phyloP scores from a whole-genome alignment of 495 filamentous ascomycete genomes.

The Hyphodiscus hymeniophilus region DNA sequence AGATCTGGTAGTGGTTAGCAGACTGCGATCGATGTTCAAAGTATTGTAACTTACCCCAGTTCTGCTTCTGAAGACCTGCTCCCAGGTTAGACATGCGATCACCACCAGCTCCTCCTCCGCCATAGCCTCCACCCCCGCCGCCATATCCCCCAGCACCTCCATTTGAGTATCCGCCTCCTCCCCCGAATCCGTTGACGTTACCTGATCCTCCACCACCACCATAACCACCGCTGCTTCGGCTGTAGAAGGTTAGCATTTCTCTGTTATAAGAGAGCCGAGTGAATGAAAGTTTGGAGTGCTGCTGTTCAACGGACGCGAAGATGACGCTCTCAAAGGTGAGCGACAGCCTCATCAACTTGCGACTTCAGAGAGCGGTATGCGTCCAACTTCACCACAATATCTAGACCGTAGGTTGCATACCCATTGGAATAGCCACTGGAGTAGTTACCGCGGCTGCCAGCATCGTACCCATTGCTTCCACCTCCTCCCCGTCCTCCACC shows the following conservation, averaged over 20 bases:
- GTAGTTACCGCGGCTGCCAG: conserved; percentile 16
- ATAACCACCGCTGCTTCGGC: conserved; percentile 6
- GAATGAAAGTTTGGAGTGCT: conserved; percentile 5
- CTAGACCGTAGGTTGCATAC: conserved; percentile 24
- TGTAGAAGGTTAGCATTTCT: conserved; percentile 2
- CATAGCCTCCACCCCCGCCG: conserved; percentile 40
- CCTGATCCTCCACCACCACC: conserved; percentile 24
- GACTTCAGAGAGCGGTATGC: neutral
- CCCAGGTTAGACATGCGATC: conserved; percentile 94
- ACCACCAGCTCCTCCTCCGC: conserved; percentile 55
- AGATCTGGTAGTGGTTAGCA: conserved; percentile 49
- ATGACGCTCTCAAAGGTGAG: conserved; percentile 2
- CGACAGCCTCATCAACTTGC: conserved; percentile 1
- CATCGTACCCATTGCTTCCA: conserved; percentile 19
- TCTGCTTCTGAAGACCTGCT: conserved; percentile 72
- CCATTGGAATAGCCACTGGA: conserved; percentile 30
- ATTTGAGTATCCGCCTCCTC: conserved; percentile 30
- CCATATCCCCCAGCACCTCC: conserved; percentile 25
- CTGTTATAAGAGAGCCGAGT: neutral
- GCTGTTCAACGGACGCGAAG: conserved; percentile 1
- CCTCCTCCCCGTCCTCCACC: conserved; percentile 19
- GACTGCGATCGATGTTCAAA: neutral
- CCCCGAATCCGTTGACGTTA: conserved; percentile 11
- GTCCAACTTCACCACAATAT: conserved; percentile 22
- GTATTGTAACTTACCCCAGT: conserved; percentile 59